Base-by-base conservation (phyloP, 257 asterid species). In the Lycium ferocissimum region DNA sequence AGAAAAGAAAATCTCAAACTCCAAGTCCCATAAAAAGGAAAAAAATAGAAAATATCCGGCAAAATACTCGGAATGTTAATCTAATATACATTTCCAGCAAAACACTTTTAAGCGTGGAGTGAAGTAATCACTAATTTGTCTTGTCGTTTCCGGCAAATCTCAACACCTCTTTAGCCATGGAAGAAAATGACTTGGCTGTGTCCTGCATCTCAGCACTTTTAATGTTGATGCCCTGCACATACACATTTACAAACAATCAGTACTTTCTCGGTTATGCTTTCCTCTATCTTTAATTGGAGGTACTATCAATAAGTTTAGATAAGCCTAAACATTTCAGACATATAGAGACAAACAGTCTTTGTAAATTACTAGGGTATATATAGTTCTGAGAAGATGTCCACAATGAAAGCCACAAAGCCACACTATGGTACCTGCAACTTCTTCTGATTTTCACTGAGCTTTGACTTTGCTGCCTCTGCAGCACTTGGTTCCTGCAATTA, bases 181-280 rank as follows among this genome's bases (percentile, higher is more conserved):
- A 88, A 43, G 98, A 94, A 84, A 96, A 96, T 8, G 99, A 96
- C 10, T 85, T 91, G 2, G 99, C 97, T 4, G 96, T 88, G 83
- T 96, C 98, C 81, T 96, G 98, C 99, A 96, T 96, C 87, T 96
- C 98, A 0, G 88, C 87, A 54, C 98, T 93, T 91, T 90, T 93
- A 89, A 94, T 47, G 92, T 84, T 93, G 90, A 96, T 91, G 15
- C 99, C 97, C 98, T 96, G 93, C 89, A 45, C 66, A 79, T 22
- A 1, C 47, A 26, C 17, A 51, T 76, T 76, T 11, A 76, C 26
- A 14, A 53, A 76, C 26, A n/a, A 14, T 76, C 65, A 76, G 49
- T 13, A 33, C 47, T 26, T 76, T 76, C 17, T 51, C n/a, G 26
- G 65, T 33, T 26, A 15, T 49, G 40, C 61, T 72, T 63, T n/a